These are phyloP conservation scores for Corymbia citriodora DNA, from an alignment of 441 rosid genomes.

Conservation along the genomic window DNA sequence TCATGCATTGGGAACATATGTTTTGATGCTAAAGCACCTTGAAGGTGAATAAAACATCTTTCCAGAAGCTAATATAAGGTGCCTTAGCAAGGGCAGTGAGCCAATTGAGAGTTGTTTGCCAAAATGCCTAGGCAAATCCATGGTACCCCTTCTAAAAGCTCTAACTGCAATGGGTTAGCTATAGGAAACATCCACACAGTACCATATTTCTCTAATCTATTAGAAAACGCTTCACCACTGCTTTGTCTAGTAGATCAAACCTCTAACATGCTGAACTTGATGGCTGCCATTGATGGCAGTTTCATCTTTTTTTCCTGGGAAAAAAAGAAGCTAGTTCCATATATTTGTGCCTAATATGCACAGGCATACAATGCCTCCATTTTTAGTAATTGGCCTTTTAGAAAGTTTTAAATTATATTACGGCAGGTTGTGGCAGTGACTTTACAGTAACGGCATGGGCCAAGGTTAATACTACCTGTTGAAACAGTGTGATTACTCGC, in stretches of 20 bases:
- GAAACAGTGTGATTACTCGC: not conserved
- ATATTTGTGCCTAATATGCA: not conserved
- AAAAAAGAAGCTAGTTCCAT: not conserved
- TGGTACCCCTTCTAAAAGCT: not conserved
- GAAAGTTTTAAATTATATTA: not conserved
- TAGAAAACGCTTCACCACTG: not conserved
- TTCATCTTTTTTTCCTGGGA: not conserved
- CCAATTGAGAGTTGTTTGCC: not conserved
- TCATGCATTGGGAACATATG: not conserved
- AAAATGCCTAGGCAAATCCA: not conserved
- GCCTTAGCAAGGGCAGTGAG: not conserved
- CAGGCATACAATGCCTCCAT: not conserved
- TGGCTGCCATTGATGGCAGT: not conserved
- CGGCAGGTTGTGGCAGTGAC: not conserved
- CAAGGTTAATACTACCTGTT: not conserved
- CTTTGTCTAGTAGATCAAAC: not conserved
- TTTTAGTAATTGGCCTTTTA: not conserved
- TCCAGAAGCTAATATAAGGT: not conserved
- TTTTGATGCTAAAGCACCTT: not conserved
- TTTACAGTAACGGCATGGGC: not conserved
- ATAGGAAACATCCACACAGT: not conserved
- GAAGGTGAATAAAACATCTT: not conserved
- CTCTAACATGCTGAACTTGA: not conserved
- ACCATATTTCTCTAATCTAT: not conserved
- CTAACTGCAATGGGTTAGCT: not conserved